phyloP scores from a whole-genome alignment of 768 basidiomycete species.

The Leccinum sublutescens region DNA sequence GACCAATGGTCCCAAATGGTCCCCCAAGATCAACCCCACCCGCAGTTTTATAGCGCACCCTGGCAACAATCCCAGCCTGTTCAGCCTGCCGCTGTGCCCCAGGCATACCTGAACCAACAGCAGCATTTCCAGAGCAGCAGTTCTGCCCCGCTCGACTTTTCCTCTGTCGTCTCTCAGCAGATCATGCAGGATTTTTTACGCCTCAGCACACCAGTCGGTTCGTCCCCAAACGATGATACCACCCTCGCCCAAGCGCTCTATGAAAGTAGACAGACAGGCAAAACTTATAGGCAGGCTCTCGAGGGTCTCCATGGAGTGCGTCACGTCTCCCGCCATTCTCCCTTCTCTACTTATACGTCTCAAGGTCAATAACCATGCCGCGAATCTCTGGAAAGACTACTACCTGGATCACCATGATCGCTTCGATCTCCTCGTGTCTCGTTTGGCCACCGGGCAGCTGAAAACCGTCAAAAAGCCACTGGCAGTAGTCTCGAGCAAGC shows the following conservation, averaged over 20 bases:
- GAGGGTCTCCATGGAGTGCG: conserved; percentile 66
- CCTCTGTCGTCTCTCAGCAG: conserved; percentile 46
- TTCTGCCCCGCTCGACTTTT: conserved; percentile 29
- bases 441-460: conserved; percentile 19
- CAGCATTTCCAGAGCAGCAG: conserved; percentile 24
- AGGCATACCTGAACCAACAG: conserved; percentile 15
- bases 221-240: conserved; percentile 52
- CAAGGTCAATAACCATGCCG: conserved; percentile 45
- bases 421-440: conserved; percentile 43
- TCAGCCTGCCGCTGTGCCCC: conserved; percentile 31
- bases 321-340: conserved; percentile 6
- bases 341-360: conserved; percentile 4
- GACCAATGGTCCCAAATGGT: conserved; percentile 25
- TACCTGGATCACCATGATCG: conserved; percentile 68
- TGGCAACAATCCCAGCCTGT: conserved; percentile 35
- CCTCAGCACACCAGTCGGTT: conserved; percentile 53
- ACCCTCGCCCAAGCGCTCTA: conserved; percentile 50
- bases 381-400: conserved; percentile 78
- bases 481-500: conserved; percentile 8
- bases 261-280: conserved; percentile 39
- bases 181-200: conserved; percentile 55
- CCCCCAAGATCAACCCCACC: conserved; percentile 27
- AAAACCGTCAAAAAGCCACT: conserved; percentile 33
- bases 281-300: conserved; percentile 62
- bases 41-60: conserved; percentile 26